Base-by-base conservation (phyloP, 345 rosid genomes). In the Syzygium grande region DNA sequence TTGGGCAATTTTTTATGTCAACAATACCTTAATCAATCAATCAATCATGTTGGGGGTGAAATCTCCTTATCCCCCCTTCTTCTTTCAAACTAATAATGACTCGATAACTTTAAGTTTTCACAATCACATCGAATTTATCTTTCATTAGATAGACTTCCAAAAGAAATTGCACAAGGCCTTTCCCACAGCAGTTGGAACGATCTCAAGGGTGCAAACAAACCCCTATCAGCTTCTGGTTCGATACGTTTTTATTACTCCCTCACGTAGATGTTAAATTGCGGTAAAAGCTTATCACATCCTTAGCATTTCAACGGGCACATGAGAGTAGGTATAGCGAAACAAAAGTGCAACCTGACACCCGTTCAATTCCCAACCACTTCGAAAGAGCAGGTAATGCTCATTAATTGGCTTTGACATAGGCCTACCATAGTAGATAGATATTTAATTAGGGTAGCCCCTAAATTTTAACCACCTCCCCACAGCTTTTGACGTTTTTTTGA, bases 1-100 rank as follows among this genome's bases (percentile, higher is more conserved):
- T 16, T 7, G 1, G 19, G 0, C 8, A 9, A 10, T 2, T 73
- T 19, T 3, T 9, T 9, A 17, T 19, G 4, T 21, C 7, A 12
- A 34, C 25, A 0, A 1, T 13, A 14, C 38, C 17, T 4, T 15
- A n/a, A 38, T 21, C 59, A 55, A 55, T 55, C 22, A 9, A 34
- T 34, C 46, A 0, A 19, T 34, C 7, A 0, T 34, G 41, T 9
- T 34, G 4, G 9, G 2, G 4, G 13, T 68, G 13, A 16, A 30
- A 3, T 16, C 43, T 30, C 43, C 3, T 4, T 16, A 15, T 65
- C 78, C 41, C 21, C 5, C 19, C 4, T 15, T 65, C 41, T 29
- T 65, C 41, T 30, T 16, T 65, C 41, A 30, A 65, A 29, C 30
- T 16, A 65, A 63, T 7, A 15, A 43, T 43, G 46, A n/a, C 77